Evolutionary conservation across 2,329 filamentous ascomycete species (phyloP), one percentile per base, ranked within the genome.

Genomic region (Alternaria viburni): DNA sequence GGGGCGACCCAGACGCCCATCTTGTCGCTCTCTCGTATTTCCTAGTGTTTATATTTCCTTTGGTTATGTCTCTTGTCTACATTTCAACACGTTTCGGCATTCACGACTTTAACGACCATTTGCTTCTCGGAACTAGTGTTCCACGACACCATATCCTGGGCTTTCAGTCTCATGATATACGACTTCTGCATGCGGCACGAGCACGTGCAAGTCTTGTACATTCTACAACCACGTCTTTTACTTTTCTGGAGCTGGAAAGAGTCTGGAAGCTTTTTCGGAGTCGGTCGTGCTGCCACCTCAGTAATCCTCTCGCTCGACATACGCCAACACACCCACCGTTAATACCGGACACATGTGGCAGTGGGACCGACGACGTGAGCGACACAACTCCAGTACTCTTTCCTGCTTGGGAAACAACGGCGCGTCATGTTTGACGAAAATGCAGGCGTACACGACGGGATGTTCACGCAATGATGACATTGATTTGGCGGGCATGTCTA

Each of bases 41-140:
- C 72, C 61, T 78, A 74, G 68, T 72, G 74, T 78, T 47, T 68
- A 72, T 71, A 61, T 74, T 67, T 69, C 61, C 60, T 77, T 74
- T 59, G 25, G 71, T 71, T 68, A 64, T 77, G 64, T 79, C 71
- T 76, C 73, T 64, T 66, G 61, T 73, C 65, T 71, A 74, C 71
- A 73, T 64, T 75, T 73, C 66, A 71, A 66, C 68, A 70, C 59
- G 57, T 69, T 64, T 63, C 68, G 70, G 72, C 74, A 76, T 78
- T 79, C 50, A 79, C 74, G 76, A 79, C 66, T 64, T 71, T 77
- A 71, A 77, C 73, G 76, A 78, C 71, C 62, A 70, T 72, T 69
- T 74, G 69, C 66, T 70, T 69, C 66, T 64, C 61, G 67, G 71
- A 67, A 64, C 65, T 54, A 17, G 45, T 30, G 63, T 71, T 69